Evolutionary conservation across 192 early-diverging fungal species (phyloP).

Genomic region (Linnemannia hyalina): DNA sequence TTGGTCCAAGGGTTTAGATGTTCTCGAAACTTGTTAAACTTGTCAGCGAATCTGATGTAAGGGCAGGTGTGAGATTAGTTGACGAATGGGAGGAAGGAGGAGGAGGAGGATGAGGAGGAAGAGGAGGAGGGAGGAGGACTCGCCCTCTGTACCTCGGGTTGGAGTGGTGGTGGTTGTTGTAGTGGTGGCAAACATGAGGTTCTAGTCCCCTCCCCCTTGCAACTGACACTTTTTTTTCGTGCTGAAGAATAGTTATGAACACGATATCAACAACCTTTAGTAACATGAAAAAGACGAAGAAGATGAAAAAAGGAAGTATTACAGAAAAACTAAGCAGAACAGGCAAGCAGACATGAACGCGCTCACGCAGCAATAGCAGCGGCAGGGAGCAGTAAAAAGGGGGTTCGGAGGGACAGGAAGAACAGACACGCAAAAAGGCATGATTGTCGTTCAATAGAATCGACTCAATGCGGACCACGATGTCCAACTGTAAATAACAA

Average conservation of each 20-base stretch:
- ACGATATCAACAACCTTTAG: no score
- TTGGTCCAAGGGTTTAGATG: background rate
- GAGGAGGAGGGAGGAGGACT: background rate
- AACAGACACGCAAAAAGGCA: background rate
- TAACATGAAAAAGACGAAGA: no score
- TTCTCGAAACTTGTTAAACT: background rate
- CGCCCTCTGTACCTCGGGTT: background rate
- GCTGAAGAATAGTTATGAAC: no score
- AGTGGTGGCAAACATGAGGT: background rate
- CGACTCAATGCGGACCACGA: background rate
- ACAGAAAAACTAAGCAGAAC: background rate
- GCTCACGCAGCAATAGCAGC: background rate
- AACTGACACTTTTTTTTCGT: no score
- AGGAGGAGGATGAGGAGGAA: background rate
- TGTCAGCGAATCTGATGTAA: background rate
- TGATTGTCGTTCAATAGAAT: background rate
- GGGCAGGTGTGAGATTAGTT: background rate
- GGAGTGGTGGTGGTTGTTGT: background rate
- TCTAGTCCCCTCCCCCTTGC: background rate
- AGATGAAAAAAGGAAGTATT: background rate
- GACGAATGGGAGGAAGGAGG: background rate
- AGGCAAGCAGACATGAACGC: background rate
- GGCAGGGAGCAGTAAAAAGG: background rate
- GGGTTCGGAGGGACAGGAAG: background rate
- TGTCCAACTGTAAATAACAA: background rate